phyloP scores from a whole-genome alignment of 148 eudicot species.

The Rhododendron ferrugineum region DNA sequence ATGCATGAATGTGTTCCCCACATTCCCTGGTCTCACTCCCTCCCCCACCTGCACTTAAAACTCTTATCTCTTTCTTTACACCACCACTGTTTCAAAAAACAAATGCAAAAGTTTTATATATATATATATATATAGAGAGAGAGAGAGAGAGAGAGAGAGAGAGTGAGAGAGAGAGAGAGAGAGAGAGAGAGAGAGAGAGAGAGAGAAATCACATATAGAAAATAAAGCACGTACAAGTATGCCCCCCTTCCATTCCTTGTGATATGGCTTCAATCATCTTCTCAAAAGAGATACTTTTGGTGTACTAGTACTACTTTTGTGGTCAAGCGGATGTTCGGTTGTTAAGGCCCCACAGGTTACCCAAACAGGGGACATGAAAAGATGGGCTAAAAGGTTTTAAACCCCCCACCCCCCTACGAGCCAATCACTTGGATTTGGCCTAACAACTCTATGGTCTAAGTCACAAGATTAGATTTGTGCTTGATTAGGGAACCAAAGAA shows the following conservation, averaged over 20 bases:
- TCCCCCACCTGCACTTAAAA: not conserved
- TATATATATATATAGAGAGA: not conserved
- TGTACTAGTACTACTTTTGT: conserved; percentile 9
- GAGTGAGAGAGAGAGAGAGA: no score
- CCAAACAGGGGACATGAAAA: conserved; percentile 28
- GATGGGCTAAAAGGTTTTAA: conserved; percentile 42
- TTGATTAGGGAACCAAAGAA: conserved; percentile 18
- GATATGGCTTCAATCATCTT: conserved; percentile 20
- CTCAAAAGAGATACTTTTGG: conserved; percentile 8
- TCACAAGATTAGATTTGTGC: conserved; percentile 7
- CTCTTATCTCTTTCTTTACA: conserved; percentile 6
- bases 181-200: no score
- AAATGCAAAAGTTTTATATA: conserved; percentile 18
- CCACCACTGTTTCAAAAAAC: conserved; percentile 8
- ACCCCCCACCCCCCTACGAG: not conserved
- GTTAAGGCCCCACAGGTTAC: conserved; percentile 21
- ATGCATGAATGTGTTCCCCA: conserved; percentile 45
- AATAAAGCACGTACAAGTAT: not conserved
- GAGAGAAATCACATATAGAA: not conserved
- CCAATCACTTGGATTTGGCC: conserved; percentile 23
- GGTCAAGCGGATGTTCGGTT: conserved; percentile 24
- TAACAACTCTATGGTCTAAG: conserved; percentile 5
- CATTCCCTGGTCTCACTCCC: conserved; percentile 24
- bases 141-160: no score
- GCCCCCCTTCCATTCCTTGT: not conserved